These are phyloP conservation scores for Trichoderma sp. DNA, from an alignment of 2,329 filamentous ascomycete genomes.

Conservation along the genomic window DNA sequence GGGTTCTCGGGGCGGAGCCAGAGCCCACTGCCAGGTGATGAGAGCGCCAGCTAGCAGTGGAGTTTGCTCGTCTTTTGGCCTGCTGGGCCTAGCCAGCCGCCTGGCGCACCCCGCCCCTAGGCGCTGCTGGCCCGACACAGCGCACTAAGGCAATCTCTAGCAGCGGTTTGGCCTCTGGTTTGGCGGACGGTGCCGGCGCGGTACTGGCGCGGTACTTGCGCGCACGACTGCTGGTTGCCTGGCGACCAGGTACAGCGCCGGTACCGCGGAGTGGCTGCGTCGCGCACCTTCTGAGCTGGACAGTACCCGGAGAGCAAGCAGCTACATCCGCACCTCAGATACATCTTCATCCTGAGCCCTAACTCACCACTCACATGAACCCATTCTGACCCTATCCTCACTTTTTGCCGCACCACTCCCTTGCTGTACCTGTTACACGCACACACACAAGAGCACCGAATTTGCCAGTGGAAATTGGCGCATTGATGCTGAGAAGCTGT, in stretches of 20 bases:
- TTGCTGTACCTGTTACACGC: not conserved
- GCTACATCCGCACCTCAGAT: not conserved
- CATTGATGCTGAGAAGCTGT: conserved; percentile 2
- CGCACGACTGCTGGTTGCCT: not conserved
- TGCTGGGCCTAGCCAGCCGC: conserved; percentile 13
- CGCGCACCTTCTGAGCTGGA: not conserved
- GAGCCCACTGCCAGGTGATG: conserved; percentile 16
- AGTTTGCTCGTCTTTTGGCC: conserved; percentile 11
- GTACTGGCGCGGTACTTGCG: not conserved
- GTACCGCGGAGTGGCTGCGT: not conserved
- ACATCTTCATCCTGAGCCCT: not conserved
- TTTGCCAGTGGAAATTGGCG: not conserved
- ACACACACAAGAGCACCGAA: not conserved
- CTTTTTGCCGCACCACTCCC: not conserved
- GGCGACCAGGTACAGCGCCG: not conserved
- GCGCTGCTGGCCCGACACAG: conserved; percentile 7
- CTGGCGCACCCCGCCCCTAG: conserved; percentile 17
- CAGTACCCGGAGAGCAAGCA: not conserved
- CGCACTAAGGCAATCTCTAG: conserved; percentile 4
- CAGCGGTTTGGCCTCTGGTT: not conserved
- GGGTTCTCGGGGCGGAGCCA: conserved; percentile 21
- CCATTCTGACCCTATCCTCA: not conserved
- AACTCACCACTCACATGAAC: not conserved
- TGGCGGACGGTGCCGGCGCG: not conserved
- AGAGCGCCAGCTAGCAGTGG: conserved; percentile 14